These are phyloP conservation scores for Amaranthus palmeri DNA, from an alignment of 148 eudicot genomes.

Conservation along the genomic window DNA sequence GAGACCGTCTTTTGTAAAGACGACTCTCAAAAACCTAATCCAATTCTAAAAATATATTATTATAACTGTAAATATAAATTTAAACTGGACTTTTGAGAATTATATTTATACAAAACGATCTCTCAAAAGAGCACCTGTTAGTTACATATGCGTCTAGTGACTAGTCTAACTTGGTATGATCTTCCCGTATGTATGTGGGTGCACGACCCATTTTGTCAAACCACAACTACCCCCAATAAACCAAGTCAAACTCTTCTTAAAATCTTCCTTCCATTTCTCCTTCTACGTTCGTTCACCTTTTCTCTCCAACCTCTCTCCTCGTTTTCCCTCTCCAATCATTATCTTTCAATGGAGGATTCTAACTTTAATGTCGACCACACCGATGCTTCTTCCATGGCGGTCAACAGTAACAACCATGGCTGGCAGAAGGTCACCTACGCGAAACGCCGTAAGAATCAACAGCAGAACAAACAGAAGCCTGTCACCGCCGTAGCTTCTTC, in stretches of 20 bases:
- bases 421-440: slow-evolving; percentile 59
- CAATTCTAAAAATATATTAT: too few relatives aligned
- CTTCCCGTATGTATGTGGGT: not conserved
- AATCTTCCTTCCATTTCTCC: not conserved
- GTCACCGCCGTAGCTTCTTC: not conserved
- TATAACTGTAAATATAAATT: too few relatives aligned
- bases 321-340: not conserved
- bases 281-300: not conserved
- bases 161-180: too few relatives aligned
- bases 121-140: too few relatives aligned
- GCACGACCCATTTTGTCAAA: slow-evolving; percentile 6
- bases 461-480: slow-evolving; percentile 26
- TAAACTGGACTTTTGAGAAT: too few relatives aligned
- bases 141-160: too few relatives aligned
- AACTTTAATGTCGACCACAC: slow-evolving; percentile 26
- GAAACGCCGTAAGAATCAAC: slow-evolving; percentile 39
- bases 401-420: slow-evolving; percentile 30
- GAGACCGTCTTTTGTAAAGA: too few relatives aligned
- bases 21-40: too few relatives aligned
- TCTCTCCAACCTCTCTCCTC: not conserved
- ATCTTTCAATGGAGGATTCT: slow-evolving; percentile 36
- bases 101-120: too few relatives aligned
- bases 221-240: not conserved
- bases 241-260: slow-evolving; percentile 1
- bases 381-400: slow-evolving; percentile 17